These are phyloP conservation scores for Viola pubescens DNA, from an alignment of 441 rosid genomes.

Conservation along the genomic window DNA sequence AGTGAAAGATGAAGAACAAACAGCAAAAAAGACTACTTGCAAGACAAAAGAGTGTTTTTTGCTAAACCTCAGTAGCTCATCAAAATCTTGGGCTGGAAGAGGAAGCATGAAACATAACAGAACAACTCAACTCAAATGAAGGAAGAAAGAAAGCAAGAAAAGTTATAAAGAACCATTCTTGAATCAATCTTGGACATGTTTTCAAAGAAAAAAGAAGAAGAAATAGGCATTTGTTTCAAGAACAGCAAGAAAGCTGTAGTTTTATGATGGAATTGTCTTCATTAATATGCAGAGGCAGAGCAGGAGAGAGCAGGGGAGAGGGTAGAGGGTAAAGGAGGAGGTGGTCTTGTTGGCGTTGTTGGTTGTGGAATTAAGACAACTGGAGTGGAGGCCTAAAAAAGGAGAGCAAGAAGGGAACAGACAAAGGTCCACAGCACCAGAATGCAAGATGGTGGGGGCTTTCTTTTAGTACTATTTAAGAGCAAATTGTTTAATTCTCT, in stretches of 20 bases:
- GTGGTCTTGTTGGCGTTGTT: not conserved
- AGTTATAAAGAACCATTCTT: not conserved
- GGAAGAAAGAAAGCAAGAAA: not conserved
- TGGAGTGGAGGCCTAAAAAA: not conserved
- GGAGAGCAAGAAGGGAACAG: not conserved
- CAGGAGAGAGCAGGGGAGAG: too few species aligned
- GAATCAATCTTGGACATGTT: not conserved
- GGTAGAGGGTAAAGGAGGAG: not conserved
- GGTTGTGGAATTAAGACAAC: not conserved
- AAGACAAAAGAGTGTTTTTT: not conserved
- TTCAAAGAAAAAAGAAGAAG: not conserved
- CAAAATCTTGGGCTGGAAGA: not conserved
- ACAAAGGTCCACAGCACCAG: not conserved
- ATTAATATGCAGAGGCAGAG: too few species aligned
- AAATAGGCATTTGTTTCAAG: not conserved
- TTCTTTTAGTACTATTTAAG: not conserved
- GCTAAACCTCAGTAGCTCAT: not conserved
- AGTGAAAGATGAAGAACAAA: not conserved
- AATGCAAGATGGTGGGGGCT: not conserved
- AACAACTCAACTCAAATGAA: not conserved
- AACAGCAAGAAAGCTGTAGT: not conserved
- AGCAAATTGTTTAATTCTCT: not conserved
- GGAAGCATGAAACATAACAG: not conserved
- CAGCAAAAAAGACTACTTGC: not conserved
- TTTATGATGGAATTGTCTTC: not conserved